Percentiles rank a stretch among this genome's conserved stretches.
Evolutionary conservation across 2,329 filamentous ascomycete species (phyloP).

Genomic region (Curvularia sp.): DNA sequence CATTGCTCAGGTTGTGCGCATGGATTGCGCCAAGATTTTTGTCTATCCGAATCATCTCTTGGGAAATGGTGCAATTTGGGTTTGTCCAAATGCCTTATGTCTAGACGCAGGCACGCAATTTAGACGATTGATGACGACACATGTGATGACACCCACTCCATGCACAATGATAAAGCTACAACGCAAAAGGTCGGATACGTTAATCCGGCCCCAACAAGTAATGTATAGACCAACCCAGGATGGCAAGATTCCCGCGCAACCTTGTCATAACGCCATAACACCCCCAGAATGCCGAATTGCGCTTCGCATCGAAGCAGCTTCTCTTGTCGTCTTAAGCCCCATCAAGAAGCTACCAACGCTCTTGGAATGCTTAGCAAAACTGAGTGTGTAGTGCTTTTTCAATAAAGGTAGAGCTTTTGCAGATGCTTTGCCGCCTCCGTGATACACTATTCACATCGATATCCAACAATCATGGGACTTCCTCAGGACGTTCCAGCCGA

Average conservation of each 20-base stretch:
- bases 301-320: neutral
- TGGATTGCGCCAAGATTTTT: neutral
- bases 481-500: slow-evolving; percentile 2
- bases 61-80: neutral
- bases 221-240: neutral
- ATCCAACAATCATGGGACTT: slow-evolving; percentile 2
- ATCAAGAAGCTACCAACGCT: neutral
- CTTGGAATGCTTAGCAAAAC: neutral
- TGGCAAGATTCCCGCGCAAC: neutral
- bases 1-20: no score
- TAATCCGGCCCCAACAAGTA: neutral
- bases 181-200: neutral
- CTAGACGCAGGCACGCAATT: slow-evolving; percentile 11
- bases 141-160: neutral
- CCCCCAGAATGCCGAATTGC: slow-evolving; percentile 15
- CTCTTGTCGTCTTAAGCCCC: neutral
- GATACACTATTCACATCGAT: neutral
- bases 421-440: neutral
- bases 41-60: neutral
- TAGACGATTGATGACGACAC: slow-evolving; percentile 10
- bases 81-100: neutral
- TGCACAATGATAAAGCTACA: slow-evolving; percentile 3
- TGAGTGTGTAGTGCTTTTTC: neutral
- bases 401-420: slow-evolving; percentile 3
- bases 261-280: slow-evolving; percentile 15